phyloP scores from a whole-genome alignment of 441 rosid genomes.

The Adansonia gregorii region DNA sequence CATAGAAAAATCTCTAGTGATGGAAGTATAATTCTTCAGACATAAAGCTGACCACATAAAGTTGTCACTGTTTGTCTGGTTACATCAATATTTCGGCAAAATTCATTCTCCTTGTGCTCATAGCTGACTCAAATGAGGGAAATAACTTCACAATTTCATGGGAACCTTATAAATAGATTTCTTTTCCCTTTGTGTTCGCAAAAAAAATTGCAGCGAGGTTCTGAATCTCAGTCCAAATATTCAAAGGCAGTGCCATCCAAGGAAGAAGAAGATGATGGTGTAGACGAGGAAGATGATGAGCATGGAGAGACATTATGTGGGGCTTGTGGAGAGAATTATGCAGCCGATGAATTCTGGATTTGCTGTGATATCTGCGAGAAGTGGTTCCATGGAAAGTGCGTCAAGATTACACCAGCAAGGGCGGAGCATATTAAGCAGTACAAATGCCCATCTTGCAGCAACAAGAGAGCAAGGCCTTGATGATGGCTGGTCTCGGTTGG shows the following conservation, averaged over 20 bases:
- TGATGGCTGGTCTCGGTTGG: neutral
- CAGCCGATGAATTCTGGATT: conserved; percentile 51
- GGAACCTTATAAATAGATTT: neutral
- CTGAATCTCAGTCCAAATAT: conserved; percentile 48
- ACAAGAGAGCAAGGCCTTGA: conserved; percentile 62
- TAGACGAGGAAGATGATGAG: conserved; percentile 62
- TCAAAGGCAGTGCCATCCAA: conserved; percentile 39
- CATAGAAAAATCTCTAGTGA: neutral
- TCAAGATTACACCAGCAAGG: conserved; percentile 70
- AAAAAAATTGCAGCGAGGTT: conserved; percentile 45
- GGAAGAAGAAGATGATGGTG: conserved; percentile 51
- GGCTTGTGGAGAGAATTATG: conserved; percentile 46
- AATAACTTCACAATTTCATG: neutral
- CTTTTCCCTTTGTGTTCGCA: neutral
- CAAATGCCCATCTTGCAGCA: conserved; percentile 75
- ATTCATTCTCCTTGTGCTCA: neutral
- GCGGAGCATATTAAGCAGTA: conserved; percentile 74
- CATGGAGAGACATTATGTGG: conserved; percentile 51
- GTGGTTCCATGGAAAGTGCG: conserved; percentile 76
- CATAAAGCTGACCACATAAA: neutral
- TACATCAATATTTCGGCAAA: neutral
- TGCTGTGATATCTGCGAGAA: conserved; percentile 63
- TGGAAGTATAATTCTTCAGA: neutral
- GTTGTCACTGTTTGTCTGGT: neutral
- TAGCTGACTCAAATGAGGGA: neutral